These are phyloP conservation scores for Pulicaria dysenterica DNA, from an alignment of 129 eudicot genomes.

Conservation along the genomic window DNA sequence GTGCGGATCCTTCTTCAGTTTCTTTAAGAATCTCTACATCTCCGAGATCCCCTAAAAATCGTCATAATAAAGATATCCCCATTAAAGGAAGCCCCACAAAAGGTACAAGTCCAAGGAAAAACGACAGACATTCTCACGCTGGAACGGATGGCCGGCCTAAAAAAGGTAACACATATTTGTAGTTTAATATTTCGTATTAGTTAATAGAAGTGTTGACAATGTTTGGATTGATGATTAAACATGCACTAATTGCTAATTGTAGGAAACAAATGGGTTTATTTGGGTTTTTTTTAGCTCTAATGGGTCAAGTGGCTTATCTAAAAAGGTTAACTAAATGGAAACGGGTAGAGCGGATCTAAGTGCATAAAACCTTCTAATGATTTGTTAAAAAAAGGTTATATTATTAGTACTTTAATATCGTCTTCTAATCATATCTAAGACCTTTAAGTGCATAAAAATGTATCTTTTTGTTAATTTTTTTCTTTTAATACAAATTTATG, in stretches of 20 bases:
- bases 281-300: too few relatives aligned
- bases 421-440: too few relatives aligned
- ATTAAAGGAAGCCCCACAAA: conserved; percentile 32
- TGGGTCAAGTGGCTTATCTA: too few relatives aligned
- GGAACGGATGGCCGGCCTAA: conserved; percentile 62
- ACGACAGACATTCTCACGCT: conserved; percentile 48
- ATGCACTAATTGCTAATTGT: not conserved
- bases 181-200: too few relatives aligned
- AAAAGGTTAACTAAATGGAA: too few relatives aligned
- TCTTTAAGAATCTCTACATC: conserved; percentile 50
- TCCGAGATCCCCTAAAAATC: conserved; percentile 49
- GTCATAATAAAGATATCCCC: conserved; percentile 34
- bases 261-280: conserved; percentile 12
- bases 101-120: conserved; percentile 36
- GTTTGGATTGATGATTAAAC: not conserved
- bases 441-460: too few relatives aligned
- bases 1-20: conserved; percentile 49
- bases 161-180: conserved; percentile 42
- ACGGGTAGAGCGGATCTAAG: too few relatives aligned
- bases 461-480: too few relatives aligned
- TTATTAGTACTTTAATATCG: too few relatives aligned
- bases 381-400: too few relatives aligned
- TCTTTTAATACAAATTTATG: too few relatives aligned
- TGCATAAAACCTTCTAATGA: too few relatives aligned
- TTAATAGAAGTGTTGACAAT: not conserved